phyloP scores from a whole-genome alignment of 306 rosid genomes.

The Cicer judaicum region DNA sequence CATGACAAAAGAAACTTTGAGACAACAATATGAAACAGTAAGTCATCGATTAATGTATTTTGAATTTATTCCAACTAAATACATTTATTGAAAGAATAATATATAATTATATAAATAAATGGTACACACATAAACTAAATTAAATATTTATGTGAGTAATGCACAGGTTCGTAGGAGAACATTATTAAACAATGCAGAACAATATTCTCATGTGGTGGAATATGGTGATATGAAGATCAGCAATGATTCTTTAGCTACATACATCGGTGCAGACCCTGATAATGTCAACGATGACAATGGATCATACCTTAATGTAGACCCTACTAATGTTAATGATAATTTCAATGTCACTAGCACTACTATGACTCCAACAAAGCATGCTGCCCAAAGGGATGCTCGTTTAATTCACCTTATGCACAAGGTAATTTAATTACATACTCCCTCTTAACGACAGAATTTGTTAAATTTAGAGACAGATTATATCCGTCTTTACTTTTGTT shows the following conservation, averaged over 20 bases:
- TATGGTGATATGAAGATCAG: slow-evolving; percentile 49
- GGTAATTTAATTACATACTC: slow-evolving; percentile 35
- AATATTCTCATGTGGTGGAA: slow-evolving; percentile 62
- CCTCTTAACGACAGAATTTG: no score
- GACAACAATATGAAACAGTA: slow-evolving; percentile 59
- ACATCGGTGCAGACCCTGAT: slow-evolving; percentile 49
- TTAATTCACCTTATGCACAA: slow-evolving; percentile 52
- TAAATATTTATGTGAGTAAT: background rate
- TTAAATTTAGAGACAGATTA: no score
- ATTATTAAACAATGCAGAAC: background rate
- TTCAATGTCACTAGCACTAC: background rate
- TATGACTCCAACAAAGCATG: background rate
- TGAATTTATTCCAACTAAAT: no score
- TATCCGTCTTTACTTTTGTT: no score
- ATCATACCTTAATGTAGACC: background rate
- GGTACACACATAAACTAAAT: no score
- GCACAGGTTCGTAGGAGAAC: slow-evolving; percentile 61
- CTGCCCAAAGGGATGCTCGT: slow-evolving; percentile 57
- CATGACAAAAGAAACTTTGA: slow-evolving; percentile 53
- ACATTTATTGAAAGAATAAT: no score
- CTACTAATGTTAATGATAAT: background rate
- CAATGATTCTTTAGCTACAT: slow-evolving; percentile 43
- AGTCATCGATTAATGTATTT: background rate
- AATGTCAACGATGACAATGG: background rate
- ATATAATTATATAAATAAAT: no score